Base-by-base conservation (phyloP, 2,329 filamentous ascomycete species). In the Pezicula carpinea region DNA sequence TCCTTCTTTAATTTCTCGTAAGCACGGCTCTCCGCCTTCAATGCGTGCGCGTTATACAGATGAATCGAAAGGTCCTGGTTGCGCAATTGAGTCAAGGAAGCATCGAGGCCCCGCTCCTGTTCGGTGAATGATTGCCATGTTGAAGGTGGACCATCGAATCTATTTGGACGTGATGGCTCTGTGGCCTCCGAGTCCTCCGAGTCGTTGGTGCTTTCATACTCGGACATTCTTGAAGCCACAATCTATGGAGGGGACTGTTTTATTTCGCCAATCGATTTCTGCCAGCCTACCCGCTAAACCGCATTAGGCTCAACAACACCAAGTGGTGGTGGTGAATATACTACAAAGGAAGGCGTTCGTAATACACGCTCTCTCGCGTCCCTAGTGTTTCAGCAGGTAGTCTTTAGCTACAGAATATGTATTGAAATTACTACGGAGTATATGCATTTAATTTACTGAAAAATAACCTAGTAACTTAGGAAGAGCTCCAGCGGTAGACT, bases 1-100 rank as follows among this genome's bases (percentile, higher is more conserved):
- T 55, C 48, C 46, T 46, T 54, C 3, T 48, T n/a, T 35, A 18
- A 35, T 11, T 14, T 15, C 17, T 19, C 6, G 15, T 47, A 34
- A 32, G 54, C 43, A 14, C 48, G 43, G 10, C 58, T 58, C 10
- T 75, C 69, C 31, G 69, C 67, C 64, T 85, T 89, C 46, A 95
- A 69, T 31, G 77, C 77, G 67, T 85, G 85, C 0, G 85, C 75
- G 64, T 93, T 89, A 68, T 88, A 95, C 5, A 96, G 70, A 67
- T 96, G 91, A 38, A 83, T 68, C 0, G 80, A 74, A 10, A 96
- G 69, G 61, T 96, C 84, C 44, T 76, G 71, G 33, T 84, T 78
- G 31, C 79, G 73, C 14, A 82, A 63, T 39, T 79, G 74, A 48
- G 84, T 77, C 46, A 95, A 70, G 6, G 83, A 82, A 5, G 74